phyloP scores from a whole-genome alignment of 1,139 yeast species.

The Diutina catenulata region DNA sequence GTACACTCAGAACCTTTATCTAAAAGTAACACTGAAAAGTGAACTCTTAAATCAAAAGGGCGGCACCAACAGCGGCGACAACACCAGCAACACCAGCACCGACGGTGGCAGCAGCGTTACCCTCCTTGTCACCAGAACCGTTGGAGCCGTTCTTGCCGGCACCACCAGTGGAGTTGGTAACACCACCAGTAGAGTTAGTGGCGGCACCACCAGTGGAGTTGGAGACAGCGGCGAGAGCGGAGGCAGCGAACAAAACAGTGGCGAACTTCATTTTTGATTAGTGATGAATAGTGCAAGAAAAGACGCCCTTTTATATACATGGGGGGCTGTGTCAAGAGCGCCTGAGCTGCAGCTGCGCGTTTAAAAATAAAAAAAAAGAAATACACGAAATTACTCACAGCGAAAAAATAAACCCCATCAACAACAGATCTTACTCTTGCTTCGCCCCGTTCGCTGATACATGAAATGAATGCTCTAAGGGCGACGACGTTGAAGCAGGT shows the following conservation, averaged over 20 bases:
- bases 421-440: not conserved
- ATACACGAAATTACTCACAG: too few species aligned
- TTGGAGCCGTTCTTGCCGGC: not conserved
- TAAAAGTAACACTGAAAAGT: too few species aligned
- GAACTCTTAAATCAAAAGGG: conserved; percentile 4
- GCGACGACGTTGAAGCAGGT: not conserved
- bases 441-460: too few species aligned
- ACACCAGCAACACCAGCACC: conserved; percentile 5
- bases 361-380: too few species aligned
- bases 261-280: conserved; percentile 2
- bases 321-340: too few species aligned
- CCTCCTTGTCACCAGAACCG: not conserved
- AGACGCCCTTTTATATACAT: too few species aligned
- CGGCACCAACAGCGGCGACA: conserved; percentile 5
- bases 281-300: not conserved
- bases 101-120: conserved; percentile 3
- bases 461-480: not conserved
- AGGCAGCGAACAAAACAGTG: conserved; percentile 5
- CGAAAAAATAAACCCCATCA: not conserved
- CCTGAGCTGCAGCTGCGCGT: too few species aligned
- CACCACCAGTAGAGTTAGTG: conserved; percentile 1
- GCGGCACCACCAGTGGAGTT: conserved; percentile 1
- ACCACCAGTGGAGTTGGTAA: not conserved
- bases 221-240: not conserved
- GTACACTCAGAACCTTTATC: not conserved